These are phyloP conservation scores for Alternaria ethzedia DNA, from an alignment of 2,329 filamentous ascomycete genomes.

Conservation along the genomic window DNA sequence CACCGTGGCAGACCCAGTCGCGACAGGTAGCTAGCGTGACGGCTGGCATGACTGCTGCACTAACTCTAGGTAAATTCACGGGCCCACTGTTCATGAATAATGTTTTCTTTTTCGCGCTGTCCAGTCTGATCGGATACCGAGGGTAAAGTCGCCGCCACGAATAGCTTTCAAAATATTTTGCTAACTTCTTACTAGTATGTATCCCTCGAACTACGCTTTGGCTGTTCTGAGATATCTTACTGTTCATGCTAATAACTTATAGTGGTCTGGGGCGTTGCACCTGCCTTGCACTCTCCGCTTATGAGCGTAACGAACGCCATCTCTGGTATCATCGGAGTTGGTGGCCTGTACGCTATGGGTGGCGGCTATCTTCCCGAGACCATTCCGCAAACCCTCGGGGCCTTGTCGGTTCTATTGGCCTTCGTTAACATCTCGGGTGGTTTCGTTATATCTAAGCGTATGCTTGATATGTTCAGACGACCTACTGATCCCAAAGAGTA, in stretches of 20 bases:
- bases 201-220: not conserved
- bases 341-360: slow-evolving; percentile 87
- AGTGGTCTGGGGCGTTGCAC: slow-evolving; percentile 84
- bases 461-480: slow-evolving; percentile 72
- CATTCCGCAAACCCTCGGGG: slow-evolving; percentile 77
- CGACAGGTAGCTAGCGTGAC: slow-evolving; percentile 78
- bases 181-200: not conserved
- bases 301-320: slow-evolving; percentile 96
- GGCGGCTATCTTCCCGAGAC: slow-evolving; percentile 69
- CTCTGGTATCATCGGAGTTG: slow-evolving; percentile 86
- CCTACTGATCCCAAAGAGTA: slow-evolving; percentile 88
- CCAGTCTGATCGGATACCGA: slow-evolving; percentile 84
- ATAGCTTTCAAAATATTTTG: not conserved
- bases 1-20: slow-evolving; percentile 80
- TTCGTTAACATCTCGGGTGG: slow-evolving; percentile 90
- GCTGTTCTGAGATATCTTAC: not conserved
- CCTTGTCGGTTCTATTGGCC: slow-evolving; percentile 79
- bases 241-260: not conserved
- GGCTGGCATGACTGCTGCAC: slow-evolving; percentile 75
- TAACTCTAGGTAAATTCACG: slow-evolving; percentile 81
- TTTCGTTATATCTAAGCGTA: slow-evolving; percentile 90
- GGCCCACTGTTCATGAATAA: slow-evolving; percentile 86
- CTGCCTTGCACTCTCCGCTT: slow-evolving; percentile 83
- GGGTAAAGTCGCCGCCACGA: not conserved
- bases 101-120: slow-evolving; percentile 81